Evolutionary conservation across 2,329 filamentous ascomycete genomes (phyloP).

Genomic region (Claviceps sp.): DNA sequence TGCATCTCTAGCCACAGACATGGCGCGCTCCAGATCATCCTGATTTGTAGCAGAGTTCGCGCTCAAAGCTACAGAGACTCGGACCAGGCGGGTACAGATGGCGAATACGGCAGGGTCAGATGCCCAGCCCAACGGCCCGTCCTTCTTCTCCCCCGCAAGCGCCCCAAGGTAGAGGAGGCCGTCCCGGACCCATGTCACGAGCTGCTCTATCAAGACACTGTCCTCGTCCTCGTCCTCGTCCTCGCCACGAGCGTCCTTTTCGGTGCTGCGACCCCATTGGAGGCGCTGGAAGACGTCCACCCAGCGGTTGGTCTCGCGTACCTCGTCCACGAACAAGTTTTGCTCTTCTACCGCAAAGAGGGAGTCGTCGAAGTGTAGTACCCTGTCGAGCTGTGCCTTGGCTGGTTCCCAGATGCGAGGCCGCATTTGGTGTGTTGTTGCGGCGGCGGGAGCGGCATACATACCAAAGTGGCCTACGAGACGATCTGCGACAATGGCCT

Average conservation of each 20-base stretch:
- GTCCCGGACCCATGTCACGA: slow-evolving; percentile 34
- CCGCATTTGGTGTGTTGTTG: background rate
- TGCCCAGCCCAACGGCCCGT: slow-evolving; percentile 61
- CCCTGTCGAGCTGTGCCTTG: slow-evolving; percentile 26
- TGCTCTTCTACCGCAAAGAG: slow-evolving; percentile 86
- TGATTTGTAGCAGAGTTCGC: slow-evolving; percentile 4
- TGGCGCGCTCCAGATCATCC: slow-evolving; percentile 6
- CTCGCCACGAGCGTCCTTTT: background rate
- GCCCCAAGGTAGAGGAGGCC: slow-evolving; percentile 33
- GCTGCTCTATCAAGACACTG: slow-evolving; percentile 15
- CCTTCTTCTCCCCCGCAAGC: slow-evolving; percentile 23
- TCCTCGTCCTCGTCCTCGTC: slow-evolving; percentile 8
- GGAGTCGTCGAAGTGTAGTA: slow-evolving; percentile 44
- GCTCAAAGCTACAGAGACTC: slow-evolving; percentile 23
- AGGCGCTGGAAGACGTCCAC: slow-evolving; percentile 29
- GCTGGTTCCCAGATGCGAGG: slow-evolving; percentile 15
- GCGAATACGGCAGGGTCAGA: slow-evolving; percentile 56
- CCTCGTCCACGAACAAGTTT: slow-evolving; percentile 83
- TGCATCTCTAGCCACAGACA: slow-evolving; percentile 3
- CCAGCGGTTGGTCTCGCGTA: slow-evolving; percentile 64
- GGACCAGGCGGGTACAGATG: slow-evolving; percentile 37
- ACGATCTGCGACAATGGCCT: slow-evolving; percentile 25
- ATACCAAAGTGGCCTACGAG: slow-evolving; percentile 20
- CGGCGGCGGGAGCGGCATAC: slow-evolving; percentile 6
- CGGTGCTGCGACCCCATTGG: slow-evolving; percentile 4